Percentiles rank a stretch among this genome's conserved stretches.
phyloP scores from a whole-genome alignment of 176 grass and related monocot species.

The Cocos nucifera region DNA sequence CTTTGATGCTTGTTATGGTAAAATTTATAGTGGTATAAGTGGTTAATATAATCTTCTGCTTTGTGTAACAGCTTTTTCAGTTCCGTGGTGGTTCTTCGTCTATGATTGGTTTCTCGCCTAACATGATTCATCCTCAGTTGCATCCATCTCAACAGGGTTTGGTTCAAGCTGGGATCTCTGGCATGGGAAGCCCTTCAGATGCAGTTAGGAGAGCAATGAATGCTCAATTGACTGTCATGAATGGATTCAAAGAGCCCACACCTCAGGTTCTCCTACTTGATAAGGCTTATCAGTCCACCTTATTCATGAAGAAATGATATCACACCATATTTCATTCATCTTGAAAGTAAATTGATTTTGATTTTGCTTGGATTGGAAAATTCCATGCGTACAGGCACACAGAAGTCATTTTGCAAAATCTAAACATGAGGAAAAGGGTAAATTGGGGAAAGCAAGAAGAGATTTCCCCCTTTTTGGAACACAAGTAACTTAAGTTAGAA shows the following conservation, averaged over 20 bases:
- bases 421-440: too few relatives aligned
- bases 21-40: too few relatives aligned
- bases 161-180: neutral
- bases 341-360: too few relatives aligned
- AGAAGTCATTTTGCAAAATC: too few relatives aligned
- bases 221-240: neutral
- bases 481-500: too few relatives aligned
- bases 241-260: slow-evolving; percentile 6
- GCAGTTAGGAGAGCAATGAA: slow-evolving; percentile 3
- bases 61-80: neutral
- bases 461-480: too few relatives aligned
- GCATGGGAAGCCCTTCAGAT: slow-evolving; percentile 6
- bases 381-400: too few relatives aligned
- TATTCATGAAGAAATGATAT: too few relatives aligned
- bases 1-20: too few relatives aligned
- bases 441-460: too few relatives aligned
- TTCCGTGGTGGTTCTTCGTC: slow-evolving; percentile 3
- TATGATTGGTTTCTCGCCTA: slow-evolving; percentile 10
- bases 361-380: too few relatives aligned
- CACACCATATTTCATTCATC: too few relatives aligned
- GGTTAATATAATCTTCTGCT: neutral
- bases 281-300: neutral
- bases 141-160: slow-evolving; percentile 11
- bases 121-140: slow-evolving; percentile 6
- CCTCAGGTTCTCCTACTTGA: slow-evolving; percentile 16